Conservation (phyloP, 768 basidiomycete species). For the Boletus fagicola region DNA sequence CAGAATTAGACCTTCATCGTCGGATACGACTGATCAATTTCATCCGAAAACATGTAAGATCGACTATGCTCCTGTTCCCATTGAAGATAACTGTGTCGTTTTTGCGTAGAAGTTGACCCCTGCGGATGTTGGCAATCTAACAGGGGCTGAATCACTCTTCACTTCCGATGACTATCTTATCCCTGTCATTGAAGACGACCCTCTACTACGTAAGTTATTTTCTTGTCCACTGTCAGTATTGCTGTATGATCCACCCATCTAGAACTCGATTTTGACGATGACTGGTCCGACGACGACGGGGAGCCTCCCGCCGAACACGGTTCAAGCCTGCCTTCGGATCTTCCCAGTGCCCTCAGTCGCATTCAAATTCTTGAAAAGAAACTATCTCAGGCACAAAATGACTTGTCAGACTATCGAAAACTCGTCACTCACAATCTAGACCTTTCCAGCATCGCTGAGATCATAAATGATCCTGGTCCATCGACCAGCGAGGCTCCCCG, state of each 20-base stretch:
- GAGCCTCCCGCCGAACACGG: neutral
- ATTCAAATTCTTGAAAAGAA: conserved; percentile 62
- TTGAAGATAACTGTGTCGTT: conserved; percentile 3
- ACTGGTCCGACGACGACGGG: conserved; percentile 67
- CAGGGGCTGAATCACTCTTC: conserved; percentile 62
- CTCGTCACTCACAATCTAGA: conserved; percentile 57
- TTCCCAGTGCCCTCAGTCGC: conserved; percentile 38
- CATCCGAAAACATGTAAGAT: conserved; percentile 69
- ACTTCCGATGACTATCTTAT: conserved; percentile 75
- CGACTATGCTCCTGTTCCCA: neutral
- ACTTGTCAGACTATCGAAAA: conserved; percentile 59
- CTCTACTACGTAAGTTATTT: conserved; percentile 71
- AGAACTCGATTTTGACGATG: conserved; percentile 67
- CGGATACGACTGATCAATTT: conserved; percentile 84
- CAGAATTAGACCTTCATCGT: conserved; percentile 76
- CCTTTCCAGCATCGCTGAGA: conserved; percentile 43
- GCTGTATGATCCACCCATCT: neutral
- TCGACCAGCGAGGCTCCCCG: conserved; percentile 35
- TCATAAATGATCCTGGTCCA: conserved; percentile 36
- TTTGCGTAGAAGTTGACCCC: conserved; percentile 51
- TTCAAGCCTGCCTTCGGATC: conserved; percentile 27
- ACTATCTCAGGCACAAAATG: conserved; percentile 55
- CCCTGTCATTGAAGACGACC: conserved; percentile 83
- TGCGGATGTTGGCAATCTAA: conserved; percentile 43
- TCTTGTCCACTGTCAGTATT: neutral